A percentile compares a stretch with the other conserved stretches of the same genome.
Conservation (phyloP, 306 rosid species). For the Styphnolobium japonicum region DNA sequence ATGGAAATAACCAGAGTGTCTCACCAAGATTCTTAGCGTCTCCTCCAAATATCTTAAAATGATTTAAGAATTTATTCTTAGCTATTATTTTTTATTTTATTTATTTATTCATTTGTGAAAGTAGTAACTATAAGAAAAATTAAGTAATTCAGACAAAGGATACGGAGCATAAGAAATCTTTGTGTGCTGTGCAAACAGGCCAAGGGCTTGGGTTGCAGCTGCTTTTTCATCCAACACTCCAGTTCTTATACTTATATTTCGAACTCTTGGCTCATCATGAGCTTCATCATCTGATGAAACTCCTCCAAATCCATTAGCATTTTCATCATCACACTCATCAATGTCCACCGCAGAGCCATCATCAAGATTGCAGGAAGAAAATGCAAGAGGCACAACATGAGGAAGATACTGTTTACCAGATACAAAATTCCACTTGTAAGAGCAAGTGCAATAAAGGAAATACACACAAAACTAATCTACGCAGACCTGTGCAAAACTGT, state of each 20-base stretch:
- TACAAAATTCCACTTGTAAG: constrained; percentile 29
- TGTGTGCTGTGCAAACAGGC: constrained; percentile 90
- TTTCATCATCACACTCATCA: constrained; percentile 83
- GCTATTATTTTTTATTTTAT: background rate
- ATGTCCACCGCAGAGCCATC: constrained; percentile 96
- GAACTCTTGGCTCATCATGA: constrained; percentile 95
- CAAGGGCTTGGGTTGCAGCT: constrained; percentile 99
- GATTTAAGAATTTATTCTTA: constrained; percentile 44
- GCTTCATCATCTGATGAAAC: constrained; percentile 98
- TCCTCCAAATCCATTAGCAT: constrained; percentile 86
- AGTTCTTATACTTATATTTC: constrained; percentile 90
- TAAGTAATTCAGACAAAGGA: constrained; percentile 40
- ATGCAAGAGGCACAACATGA: constrained; percentile 88
- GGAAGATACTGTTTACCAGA: constrained; percentile 83
- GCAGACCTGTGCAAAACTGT: constrained; percentile 76
- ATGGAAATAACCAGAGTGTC: constrained; percentile 82
- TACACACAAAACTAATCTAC: constrained; percentile 15
- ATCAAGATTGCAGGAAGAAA: constrained; percentile 96
- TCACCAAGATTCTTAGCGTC: constrained; percentile 74
- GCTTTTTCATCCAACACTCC: constrained; percentile 99
- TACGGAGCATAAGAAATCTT: constrained; percentile 86
- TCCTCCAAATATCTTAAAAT: constrained; percentile 88
- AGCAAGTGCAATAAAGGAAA: constrained; percentile 23
- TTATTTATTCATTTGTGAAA: background rate
- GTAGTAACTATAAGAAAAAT: background rate